Base-by-base conservation (phyloP, 2,329 filamentous ascomycete genomes). In the Coleophoma eucalyptorum region DNA sequence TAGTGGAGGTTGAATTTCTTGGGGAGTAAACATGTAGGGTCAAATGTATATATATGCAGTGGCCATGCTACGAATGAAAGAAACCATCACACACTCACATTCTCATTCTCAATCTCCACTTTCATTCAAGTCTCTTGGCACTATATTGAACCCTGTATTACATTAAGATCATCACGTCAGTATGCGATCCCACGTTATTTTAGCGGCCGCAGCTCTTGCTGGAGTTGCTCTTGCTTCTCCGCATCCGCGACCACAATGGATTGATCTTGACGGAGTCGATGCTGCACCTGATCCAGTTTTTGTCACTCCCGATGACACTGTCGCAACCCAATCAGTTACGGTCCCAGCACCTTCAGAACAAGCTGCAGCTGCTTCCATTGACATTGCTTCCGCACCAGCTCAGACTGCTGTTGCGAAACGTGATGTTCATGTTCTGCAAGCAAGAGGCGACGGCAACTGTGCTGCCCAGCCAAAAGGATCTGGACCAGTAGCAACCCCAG, bases 391-490 rank as follows among this genome's bases (percentile, higher is more conserved):
- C 15, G 33, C 8, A 10, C 33, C 33, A 35, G 33, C 33, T 15
- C 10, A 35, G 33, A 35, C 33, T 35, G 33, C 10, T 15, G 33
- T 35, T 15, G 8, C 33, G 15, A 35, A 35, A 15, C 33, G 33
- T 10, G 33, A 35, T 35, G 33, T 35, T 35, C 10, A 35, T 35
- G 33, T 8, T 35, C 8, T 35, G 15, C 10, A 35, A 35, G 33
- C 33, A 35, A 35, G 33, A 35, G 15, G 10, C 33, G 33, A 35
- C 15, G 33, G 33, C 33, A 35, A 35, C 70, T 15, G 66, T 70
- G 46, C 46, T 33, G 16, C 6, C 3, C 46, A 48, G 46, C 46
- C 46, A 18, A 26, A 16, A 15, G 46, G 46, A 15, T 40, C 33
- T 26, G 46, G 46, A 16, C 46, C 46, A 20, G 35, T 41, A 20